phyloP scores from a whole-genome alignment of 495 filamentous ascomycete genomes.

The Entonaema liquescens region DNA sequence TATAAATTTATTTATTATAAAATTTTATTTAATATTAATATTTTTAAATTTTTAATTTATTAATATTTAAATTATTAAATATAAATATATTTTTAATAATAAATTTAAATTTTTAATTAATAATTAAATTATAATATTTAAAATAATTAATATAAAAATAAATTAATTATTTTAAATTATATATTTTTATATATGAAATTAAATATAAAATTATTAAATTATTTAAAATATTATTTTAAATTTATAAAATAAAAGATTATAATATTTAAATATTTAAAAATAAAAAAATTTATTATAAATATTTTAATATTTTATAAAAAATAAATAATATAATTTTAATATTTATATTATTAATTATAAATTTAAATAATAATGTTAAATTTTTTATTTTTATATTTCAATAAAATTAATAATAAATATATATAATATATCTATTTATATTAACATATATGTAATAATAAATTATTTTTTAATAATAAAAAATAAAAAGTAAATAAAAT shows the following conservation, averaged over 20 bases:
- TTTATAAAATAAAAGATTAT: not conserved
- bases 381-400: not conserved
- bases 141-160: not conserved
- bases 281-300: not conserved
- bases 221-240: not conserved
- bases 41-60: not conserved
- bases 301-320: not conserved
- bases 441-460: not conserved
- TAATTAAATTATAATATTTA: constrained; percentile 6
- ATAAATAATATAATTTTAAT: not conserved
- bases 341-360: not conserved
- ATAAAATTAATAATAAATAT: not conserved
- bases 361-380: not conserved
- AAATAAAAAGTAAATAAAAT: not conserved
- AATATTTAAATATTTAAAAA: not conserved
- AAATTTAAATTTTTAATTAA: not conserved
- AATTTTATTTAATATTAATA: not conserved
- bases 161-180: constrained; percentile 6
- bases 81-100: not conserved
- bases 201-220: not conserved
- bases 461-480: not conserved
- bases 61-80: constrained; percentile 1
- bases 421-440: not conserved
- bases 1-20: not conserved
- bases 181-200: not conserved